Conservation (phyloP, 2,329 filamentous ascomycete genomes). For the Fusarium lyarnte region DNA sequence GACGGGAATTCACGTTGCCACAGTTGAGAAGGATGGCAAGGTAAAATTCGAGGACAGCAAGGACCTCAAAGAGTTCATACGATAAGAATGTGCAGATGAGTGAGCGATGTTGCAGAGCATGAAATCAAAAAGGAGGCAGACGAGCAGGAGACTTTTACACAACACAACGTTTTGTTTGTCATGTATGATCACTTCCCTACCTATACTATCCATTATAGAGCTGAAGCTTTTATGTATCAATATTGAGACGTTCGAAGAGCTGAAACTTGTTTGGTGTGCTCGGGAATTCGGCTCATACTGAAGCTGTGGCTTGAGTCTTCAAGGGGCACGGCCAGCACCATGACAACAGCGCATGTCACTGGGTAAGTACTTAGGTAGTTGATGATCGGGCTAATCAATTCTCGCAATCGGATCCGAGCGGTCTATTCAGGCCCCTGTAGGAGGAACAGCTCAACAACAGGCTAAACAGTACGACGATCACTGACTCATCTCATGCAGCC, state of each 20-base stretch:
- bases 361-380: neutral
- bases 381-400: neutral
- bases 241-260: neutral
- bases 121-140: slow-evolving; percentile 11
- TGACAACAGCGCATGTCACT: neutral
- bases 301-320: neutral
- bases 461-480: neutral
- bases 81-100: slow-evolving; percentile 41
- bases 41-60: slow-evolving; percentile 72
- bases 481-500: slow-evolving; percentile 5
- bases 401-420: slow-evolving; percentile 23
- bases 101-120: neutral
- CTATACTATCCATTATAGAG: slow-evolving; percentile 26
- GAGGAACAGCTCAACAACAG: neutral
- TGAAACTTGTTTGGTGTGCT: neutral
- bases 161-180: slow-evolving; percentile 7
- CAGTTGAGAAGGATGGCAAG: slow-evolving; percentile 69
- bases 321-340: neutral
- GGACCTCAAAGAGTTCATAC: slow-evolving; percentile 65
- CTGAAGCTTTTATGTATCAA: slow-evolving; percentile 26
- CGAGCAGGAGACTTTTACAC: neutral
- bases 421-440: neutral
- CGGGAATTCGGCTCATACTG: neutral
- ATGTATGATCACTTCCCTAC: slow-evolving; percentile 25
- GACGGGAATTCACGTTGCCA: slow-evolving; percentile 64